Conservation (phyloP, 371 early-diverging fungal species). For the Rhizomucor pusillus region DNA sequence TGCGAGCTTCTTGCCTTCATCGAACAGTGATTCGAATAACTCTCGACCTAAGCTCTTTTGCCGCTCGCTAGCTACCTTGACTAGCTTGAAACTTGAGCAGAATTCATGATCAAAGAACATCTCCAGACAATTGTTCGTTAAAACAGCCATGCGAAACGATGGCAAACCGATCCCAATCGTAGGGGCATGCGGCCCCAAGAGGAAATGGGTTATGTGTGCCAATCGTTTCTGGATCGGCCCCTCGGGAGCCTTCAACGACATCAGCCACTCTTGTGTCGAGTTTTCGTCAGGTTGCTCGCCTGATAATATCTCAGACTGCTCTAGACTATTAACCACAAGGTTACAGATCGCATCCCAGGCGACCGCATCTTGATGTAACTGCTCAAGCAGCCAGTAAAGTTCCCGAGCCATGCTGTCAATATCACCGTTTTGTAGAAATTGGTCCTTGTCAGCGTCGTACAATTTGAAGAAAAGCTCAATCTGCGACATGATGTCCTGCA, state of each 20-base stretch:
- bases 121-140: constrained; percentile 69
- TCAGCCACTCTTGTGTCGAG: constrained; percentile 6
- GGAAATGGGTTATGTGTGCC: constrained; percentile 7
- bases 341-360: constrained; percentile 62
- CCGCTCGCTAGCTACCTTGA: constrained; percentile 54
- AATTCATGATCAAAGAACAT: constrained; percentile 69
- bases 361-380: constrained; percentile 42
- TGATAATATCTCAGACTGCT: constrained; percentile 50
- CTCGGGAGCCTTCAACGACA: constrained; percentile 3
- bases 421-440: constrained; percentile 66
- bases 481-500: constrained; percentile 69
- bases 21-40: constrained; percentile 57
- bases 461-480: constrained; percentile 80
- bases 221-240: constrained; percentile 13
- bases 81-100: constrained; percentile 56
- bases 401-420: constrained; percentile 81
- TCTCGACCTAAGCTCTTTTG: constrained; percentile 55
- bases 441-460: constrained; percentile 73
- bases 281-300: constrained; percentile 17
- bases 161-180: constrained; percentile 29
- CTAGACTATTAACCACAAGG: constrained; percentile 56
- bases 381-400: constrained; percentile 63
- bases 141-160: constrained; percentile 56
- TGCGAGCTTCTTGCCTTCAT: constrained; percentile 53
- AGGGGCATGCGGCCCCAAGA: constrained; percentile 2